These are phyloP conservation scores for Thinopyrum elongatum DNA, from an alignment of 176 grass and related monocot genomes.

Conservation along the genomic window DNA sequence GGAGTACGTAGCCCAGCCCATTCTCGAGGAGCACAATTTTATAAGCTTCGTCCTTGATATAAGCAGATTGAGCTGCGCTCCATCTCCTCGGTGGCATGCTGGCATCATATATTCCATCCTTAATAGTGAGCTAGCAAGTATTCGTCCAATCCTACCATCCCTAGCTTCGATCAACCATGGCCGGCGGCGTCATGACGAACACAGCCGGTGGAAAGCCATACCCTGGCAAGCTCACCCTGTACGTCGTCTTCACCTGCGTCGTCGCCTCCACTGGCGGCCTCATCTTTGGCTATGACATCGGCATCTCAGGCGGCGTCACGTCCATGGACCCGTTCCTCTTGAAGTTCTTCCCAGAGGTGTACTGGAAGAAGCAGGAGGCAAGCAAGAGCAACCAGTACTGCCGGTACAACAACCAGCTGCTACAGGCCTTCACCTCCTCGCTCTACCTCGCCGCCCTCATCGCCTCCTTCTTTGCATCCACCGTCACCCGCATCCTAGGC, in stretches of 20 bases:
- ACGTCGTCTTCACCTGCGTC: conserved; percentile 66
- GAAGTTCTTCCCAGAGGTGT: conserved; percentile 39
- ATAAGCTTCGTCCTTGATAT: neutral
- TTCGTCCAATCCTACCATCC: neutral
- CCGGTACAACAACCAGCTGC: conserved; percentile 35
- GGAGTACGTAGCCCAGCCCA: neutral
- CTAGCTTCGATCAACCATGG: conserved; percentile 22
- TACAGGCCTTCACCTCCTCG: conserved; percentile 46
- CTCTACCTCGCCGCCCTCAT: conserved; percentile 40
- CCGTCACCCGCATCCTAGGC: conserved; percentile 1
- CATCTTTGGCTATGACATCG: conserved; percentile 87
- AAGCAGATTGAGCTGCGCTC: neutral
- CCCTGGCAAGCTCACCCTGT: conserved; percentile 71
- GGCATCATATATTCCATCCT: neutral
- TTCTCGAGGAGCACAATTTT: too few species aligned
- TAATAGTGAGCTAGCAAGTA: neutral
- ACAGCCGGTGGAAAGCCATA: conserved; percentile 50
- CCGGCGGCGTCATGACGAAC: conserved; percentile 45
- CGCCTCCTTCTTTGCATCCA: conserved; percentile 19
- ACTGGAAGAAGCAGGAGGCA: neutral
- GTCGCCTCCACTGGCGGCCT: conserved; percentile 84
- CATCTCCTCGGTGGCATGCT: neutral
- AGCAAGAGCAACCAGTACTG: conserved; percentile 16
- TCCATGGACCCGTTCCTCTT: conserved; percentile 37
- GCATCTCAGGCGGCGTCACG: conserved; percentile 61